These are phyloP conservation scores for Alternaria ventricosa DNA, from an alignment of 2,329 filamentous ascomycete genomes.

Conservation along the genomic window DNA sequence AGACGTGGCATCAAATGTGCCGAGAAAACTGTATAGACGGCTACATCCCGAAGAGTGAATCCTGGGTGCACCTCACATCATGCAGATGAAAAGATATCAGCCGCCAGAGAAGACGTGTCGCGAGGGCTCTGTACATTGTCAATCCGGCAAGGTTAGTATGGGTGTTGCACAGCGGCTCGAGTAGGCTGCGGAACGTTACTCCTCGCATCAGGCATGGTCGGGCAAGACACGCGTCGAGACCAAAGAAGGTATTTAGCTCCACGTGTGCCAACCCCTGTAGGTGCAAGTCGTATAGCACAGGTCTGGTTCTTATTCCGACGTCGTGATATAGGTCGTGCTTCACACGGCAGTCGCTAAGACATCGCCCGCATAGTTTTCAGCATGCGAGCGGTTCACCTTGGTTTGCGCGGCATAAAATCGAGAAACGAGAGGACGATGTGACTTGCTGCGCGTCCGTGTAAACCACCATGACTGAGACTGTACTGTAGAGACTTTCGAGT, in stretches of 20 bases:
- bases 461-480: not conserved
- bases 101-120: not conserved
- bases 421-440: not conserved
- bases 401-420: not conserved
- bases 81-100: not conserved
- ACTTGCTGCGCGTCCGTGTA: not conserved
- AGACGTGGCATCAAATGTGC: not conserved
- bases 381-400: not conserved
- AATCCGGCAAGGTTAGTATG: not conserved
- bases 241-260: not conserved
- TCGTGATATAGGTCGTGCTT: not conserved
- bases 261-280: not conserved
- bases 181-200: not conserved
- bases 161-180: conserved; percentile 1
- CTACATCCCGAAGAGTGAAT: not conserved
- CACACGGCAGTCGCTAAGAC: not conserved
- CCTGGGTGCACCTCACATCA: not conserved
- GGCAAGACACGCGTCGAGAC: not conserved
- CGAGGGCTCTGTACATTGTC: not conserved
- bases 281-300: not conserved
- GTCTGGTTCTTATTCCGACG: not conserved
- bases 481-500: not conserved
- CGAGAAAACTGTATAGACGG: not conserved
- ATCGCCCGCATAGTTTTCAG: not conserved
- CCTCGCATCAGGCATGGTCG: not conserved